phyloP scores from a whole-genome alignment of 495 filamentous ascomycete species.

The Peziza echinospora region DNA sequence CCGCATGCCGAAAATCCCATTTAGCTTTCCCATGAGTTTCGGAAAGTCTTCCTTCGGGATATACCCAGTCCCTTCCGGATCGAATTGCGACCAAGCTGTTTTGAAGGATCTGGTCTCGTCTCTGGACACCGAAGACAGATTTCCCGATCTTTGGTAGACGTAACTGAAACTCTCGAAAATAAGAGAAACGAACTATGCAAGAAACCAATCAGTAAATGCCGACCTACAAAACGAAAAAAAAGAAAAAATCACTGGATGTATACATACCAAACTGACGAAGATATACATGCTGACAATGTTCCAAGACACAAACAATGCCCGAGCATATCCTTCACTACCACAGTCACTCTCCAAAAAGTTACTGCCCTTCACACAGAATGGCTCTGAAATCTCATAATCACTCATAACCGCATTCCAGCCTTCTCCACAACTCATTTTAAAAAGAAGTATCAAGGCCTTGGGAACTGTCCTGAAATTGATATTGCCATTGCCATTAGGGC shows the following conservation, averaged over 20 bases:
- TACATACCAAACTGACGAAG: slow-evolving; percentile 58
- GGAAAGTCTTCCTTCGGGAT: slow-evolving; percentile 87
- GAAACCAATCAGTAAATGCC: not conserved
- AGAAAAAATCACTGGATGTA: not conserved
- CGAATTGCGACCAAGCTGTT: slow-evolving; percentile 89
- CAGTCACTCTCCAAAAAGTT: slow-evolving; percentile 77
- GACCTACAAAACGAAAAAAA: not conserved
- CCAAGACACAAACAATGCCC: slow-evolving; percentile 79
- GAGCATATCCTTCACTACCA: slow-evolving; percentile 70
- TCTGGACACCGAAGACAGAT: slow-evolving; percentile 58
- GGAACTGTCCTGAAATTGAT: slow-evolving; percentile 87
- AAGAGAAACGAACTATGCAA: slow-evolving; percentile 61
- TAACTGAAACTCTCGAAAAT: slow-evolving; percentile 99
- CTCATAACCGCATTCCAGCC: slow-evolving; percentile 96
- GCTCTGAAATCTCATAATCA: slow-evolving; percentile 66
- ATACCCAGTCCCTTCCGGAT: slow-evolving; percentile 74
- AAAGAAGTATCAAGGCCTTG: slow-evolving; percentile 80
- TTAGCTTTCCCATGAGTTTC: slow-evolving; percentile 16
- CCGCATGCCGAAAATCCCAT: slow-evolving; percentile 91
- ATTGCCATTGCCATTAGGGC: slow-evolving; percentile 46
- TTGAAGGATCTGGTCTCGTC: slow-evolving; percentile 94
- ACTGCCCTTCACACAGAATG: slow-evolving; percentile 44
- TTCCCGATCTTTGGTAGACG: slow-evolving; percentile 88
- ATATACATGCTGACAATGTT: slow-evolving; percentile 99
- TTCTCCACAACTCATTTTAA: slow-evolving; percentile 78